These are phyloP conservation scores for Mariannaea sp. DNA, from an alignment of 2,329 filamentous ascomycete species.

Conservation along the genomic window DNA sequence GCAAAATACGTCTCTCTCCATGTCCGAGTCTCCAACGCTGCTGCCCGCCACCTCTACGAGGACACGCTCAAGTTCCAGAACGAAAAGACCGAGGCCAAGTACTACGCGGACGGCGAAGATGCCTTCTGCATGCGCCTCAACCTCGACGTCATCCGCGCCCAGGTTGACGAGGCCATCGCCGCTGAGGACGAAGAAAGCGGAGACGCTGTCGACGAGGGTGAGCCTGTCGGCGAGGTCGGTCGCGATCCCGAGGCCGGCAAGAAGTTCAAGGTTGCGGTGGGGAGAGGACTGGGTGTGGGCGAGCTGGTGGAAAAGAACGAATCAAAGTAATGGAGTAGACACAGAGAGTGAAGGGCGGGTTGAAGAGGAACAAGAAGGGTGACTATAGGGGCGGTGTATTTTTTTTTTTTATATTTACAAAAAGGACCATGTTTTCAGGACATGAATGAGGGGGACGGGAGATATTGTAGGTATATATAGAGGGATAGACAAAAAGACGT, in stretches of 20 bases:
- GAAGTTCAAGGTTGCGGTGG: conserved; percentile 81
- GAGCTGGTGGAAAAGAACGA: conserved; percentile 76
- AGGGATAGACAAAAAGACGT: conserved; percentile 37
- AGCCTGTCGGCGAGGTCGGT: conserved; percentile 71
- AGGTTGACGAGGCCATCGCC: conserved; percentile 45
- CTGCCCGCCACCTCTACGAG: conserved; percentile 89
- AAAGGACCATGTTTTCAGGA: too few relatives aligned
- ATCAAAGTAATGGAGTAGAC: conserved; percentile 41
- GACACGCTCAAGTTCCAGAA: conserved; percentile 89
- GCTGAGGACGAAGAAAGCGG: conserved; percentile 46
- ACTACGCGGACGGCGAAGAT: conserved; percentile 98
- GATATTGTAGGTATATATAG: conserved; percentile 31
- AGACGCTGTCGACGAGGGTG: conserved; percentile 65
- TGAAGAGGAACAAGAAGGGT: conserved; percentile 1
- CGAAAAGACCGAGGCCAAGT: conserved; percentile 84
- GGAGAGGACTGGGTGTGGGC: conserved; percentile 77
- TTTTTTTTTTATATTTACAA: too few relatives aligned
- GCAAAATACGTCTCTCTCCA: conserved; percentile 94
- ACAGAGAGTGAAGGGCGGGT: neutral
- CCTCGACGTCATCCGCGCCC: conserved; percentile 63
- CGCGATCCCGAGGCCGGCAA: conserved; percentile 47
- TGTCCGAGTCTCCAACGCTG: conserved; percentile 91
- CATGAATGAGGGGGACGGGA: neutral
- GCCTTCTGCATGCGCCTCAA: conserved; percentile 94
- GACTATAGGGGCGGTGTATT: too few relatives aligned